Evolutionary conservation across 2,329 filamentous ascomycete species (phyloP).

Genomic region (Beauveria bassiana): DNA sequence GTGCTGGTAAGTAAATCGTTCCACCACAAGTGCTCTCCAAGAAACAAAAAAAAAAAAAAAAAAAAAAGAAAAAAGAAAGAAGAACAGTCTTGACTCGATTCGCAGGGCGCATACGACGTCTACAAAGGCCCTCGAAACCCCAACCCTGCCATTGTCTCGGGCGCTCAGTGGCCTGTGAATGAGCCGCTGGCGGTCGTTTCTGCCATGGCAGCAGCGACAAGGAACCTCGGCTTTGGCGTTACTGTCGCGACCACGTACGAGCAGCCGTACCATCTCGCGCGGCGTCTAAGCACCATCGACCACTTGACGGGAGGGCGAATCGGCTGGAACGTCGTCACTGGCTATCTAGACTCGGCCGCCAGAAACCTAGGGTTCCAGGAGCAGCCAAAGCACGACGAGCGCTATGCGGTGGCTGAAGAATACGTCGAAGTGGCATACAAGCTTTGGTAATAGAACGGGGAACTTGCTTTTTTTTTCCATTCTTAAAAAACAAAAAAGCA

Average conservation of each 20-base stretch:
- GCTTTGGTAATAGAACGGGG: constrained; percentile 37
- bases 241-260: constrained; percentile 63
- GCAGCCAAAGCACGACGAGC: constrained; percentile 41
- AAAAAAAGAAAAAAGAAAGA: no score
- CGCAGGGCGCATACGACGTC: constrained; percentile 56
- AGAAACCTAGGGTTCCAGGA: constrained; percentile 51
- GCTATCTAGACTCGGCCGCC: constrained; percentile 60
- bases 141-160: constrained; percentile 50
- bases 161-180: constrained; percentile 65
- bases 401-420: constrained; percentile 53
- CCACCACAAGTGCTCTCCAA: no score
- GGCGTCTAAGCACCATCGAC: constrained; percentile 58
- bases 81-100: no score
- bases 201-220: constrained; percentile 60
- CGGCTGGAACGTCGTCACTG: constrained; percentile 51
- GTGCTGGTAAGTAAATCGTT: constrained; percentile 28
- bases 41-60: no score
- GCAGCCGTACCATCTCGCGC: constrained; percentile 58
- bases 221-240: constrained; percentile 60
- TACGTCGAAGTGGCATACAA: constrained; percentile 53
- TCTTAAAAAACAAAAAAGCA: neutral
- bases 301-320: constrained; percentile 56
- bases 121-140: constrained; percentile 48
- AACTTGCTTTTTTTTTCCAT: no score
- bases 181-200: constrained; percentile 54